phyloP scores from a whole-genome alignment of 2,329 filamentous ascomycete species.

The Scedosporium boydii region DNA sequence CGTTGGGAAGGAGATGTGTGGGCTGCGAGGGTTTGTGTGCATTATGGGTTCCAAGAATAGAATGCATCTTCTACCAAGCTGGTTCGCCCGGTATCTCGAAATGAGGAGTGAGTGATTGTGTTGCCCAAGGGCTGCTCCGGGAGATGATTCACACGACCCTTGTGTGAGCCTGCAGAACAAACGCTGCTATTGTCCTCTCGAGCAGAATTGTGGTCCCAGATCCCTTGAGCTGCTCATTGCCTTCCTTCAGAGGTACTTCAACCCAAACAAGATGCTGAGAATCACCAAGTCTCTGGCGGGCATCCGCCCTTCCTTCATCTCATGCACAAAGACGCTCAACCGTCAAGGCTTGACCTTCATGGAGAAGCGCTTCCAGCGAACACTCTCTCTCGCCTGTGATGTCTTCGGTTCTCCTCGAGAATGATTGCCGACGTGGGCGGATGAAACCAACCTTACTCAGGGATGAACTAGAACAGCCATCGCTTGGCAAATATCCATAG shows the following conservation, averaged over 20 bases:
- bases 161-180: no score
- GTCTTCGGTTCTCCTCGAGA: no score
- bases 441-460: no score
- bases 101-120: no score
- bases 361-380: constrained; percentile 94
- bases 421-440: no score
- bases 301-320: constrained; percentile 82
- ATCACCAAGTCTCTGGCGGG: constrained; percentile 83
- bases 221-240: constrained; percentile 44
- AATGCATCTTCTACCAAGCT: background rate
- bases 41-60: background rate
- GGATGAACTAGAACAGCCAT: no score
- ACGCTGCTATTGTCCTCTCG: no score
- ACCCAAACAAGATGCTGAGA: constrained; percentile 63
- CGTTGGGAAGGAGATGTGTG: background rate
- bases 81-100: background rate
- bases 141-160: no score
- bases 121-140: no score
- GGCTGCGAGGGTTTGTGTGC: background rate
- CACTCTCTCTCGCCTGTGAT: constrained; percentile 33
- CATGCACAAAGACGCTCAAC: constrained; percentile 78
- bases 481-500: no score
- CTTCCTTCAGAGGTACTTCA: constrained; percentile 69
- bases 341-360: constrained; percentile 88
- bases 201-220: no score